Conservation (phyloP, 495 filamentous ascomycete genomes). For the Neurospora sp. region DNA sequence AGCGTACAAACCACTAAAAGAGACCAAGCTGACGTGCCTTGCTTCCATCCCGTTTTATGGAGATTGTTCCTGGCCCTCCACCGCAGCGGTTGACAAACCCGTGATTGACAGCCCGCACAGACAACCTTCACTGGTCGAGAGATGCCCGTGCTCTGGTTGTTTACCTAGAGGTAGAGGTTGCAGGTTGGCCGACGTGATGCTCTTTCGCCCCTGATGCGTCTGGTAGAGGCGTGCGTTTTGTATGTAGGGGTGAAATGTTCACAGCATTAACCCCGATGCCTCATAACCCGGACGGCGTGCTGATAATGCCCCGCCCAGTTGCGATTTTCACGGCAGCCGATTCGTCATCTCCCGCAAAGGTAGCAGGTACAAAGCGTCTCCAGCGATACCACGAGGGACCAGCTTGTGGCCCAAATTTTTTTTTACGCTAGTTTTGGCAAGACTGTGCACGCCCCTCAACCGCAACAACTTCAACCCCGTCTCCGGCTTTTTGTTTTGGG, state of each 20-base stretch:
- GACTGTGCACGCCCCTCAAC: slow-evolving; percentile 8
- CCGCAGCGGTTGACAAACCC: not conserved
- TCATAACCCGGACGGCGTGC: not conserved
- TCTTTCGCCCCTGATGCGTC: not conserved
- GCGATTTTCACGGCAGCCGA: not conserved
- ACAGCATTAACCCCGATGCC: not conserved
- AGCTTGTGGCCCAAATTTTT: slow-evolving; percentile 30
- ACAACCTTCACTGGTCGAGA: not conserved
- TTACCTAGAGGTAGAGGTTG: not conserved
- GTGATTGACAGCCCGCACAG: not conserved
- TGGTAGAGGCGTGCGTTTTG: not conserved
- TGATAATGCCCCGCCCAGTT: not conserved
- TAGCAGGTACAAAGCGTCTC: not conserved
- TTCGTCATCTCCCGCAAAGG: not conserved
- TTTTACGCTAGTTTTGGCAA: slow-evolving; percentile 14
- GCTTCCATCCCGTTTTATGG: not conserved
- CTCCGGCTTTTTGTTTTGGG: not conserved
- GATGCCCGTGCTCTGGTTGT: not conserved
- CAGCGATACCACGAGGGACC: slow-evolving; percentile 1
- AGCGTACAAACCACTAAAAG: not conserved
- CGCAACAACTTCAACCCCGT: not conserved
- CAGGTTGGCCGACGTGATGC: not conserved
- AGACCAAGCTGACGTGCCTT: not conserved
- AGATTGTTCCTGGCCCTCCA: not conserved
- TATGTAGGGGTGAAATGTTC: not conserved